Conservation (phyloP, 306 rosid species). For the Vigna nakashimae region DNA sequence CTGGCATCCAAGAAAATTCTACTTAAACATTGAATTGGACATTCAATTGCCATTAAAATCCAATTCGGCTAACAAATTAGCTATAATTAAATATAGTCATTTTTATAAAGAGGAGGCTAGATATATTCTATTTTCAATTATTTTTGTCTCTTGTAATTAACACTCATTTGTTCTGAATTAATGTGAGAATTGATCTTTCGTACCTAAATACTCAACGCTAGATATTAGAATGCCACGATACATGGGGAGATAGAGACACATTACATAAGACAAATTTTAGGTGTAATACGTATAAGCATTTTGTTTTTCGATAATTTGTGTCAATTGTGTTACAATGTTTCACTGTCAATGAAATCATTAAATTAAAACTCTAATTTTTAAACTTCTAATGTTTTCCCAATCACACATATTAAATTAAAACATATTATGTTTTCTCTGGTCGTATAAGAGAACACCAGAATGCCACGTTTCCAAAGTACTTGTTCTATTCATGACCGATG, state of each 20-base stretch:
- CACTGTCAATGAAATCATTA: neutral
- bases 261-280: neutral
- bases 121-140: neutral
- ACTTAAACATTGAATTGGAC: too few species aligned
- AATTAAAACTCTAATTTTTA: neutral
- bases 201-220: neutral
- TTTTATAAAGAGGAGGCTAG: neutral
- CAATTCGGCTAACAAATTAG: too few species aligned
- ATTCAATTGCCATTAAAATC: too few species aligned
- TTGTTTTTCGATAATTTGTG: neutral
- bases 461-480: constrained; percentile 11
- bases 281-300: neutral
- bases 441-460: neutral
- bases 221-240: neutral
- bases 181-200: neutral
- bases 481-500: constrained; percentile 25
- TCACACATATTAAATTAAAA: neutral
- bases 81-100: too few species aligned
- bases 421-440: constrained; percentile 16
- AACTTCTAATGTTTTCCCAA: neutral
- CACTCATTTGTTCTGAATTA: neutral
- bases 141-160: neutral
- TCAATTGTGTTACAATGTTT: neutral
- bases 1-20: too few species aligned
- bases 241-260: neutral